phyloP scores from a whole-genome alignment of 768 basidiomycete genomes.

The Kwoniella botswanensis region DNA sequence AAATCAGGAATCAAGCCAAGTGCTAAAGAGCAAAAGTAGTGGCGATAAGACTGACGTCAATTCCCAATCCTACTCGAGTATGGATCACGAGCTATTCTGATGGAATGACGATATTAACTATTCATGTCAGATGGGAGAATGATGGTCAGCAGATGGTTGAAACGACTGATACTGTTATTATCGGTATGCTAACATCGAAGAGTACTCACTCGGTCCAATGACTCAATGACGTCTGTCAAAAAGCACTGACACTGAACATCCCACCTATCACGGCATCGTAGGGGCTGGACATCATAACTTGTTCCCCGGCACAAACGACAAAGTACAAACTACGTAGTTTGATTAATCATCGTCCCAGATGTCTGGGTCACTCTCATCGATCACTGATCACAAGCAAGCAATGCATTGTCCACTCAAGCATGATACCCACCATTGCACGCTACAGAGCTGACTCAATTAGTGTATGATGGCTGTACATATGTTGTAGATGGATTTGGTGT shows the following conservation, averaged over 20 bases:
- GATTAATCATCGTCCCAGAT: not conserved
- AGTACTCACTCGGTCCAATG: too few relatives aligned
- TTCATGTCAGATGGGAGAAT: too few relatives aligned
- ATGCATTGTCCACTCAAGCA: too few relatives aligned
- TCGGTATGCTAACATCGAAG: not conserved
- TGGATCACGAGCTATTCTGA: not conserved
- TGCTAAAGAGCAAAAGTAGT: too few relatives aligned
- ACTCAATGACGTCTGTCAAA: too few relatives aligned
- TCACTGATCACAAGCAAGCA: too few relatives aligned
- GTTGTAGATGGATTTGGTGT: too few relatives aligned
- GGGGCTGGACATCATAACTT: not conserved
- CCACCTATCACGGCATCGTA: not conserved
- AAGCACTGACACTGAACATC: not conserved
- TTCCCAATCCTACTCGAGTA: not conserved
- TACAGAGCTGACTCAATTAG: too few relatives aligned
- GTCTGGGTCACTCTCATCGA: not conserved
- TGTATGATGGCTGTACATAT: too few relatives aligned
- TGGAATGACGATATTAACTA: not conserved
- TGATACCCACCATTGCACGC: too few relatives aligned
- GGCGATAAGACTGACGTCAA: slow-evolving; percentile 9
- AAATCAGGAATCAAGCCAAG: too few relatives aligned
- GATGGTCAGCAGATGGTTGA: not conserved
- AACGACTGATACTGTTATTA: not conserved
- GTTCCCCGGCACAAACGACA: not conserved
- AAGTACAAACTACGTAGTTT: not conserved